A percentile compares a stretch with the other conserved stretches of the same genome.
Conservation (phyloP, 129 eudicot species). For the Heracleum sosnowskyi region DNA sequence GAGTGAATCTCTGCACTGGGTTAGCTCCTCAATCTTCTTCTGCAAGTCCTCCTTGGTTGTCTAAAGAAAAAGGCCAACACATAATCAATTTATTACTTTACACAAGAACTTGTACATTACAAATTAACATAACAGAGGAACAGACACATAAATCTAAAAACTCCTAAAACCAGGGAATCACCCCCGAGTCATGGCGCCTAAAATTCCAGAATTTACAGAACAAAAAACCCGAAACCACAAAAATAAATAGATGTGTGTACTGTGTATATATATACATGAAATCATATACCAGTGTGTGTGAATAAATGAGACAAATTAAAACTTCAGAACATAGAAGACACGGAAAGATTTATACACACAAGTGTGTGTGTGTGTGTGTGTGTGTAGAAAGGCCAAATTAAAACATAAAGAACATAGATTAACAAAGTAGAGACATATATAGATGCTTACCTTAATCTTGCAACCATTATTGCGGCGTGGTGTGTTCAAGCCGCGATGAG, state of each 20-base stretch:
- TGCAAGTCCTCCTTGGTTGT: slow-evolving; percentile 28
- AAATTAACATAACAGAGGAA: neutral
- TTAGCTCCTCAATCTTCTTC: slow-evolving; percentile 25
- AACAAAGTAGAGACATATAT: neutral
- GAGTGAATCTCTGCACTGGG: slow-evolving; percentile 22
- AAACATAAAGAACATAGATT: neutral
- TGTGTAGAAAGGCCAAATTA: no score
- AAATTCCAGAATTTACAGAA: neutral
- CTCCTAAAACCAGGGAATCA: neutral
- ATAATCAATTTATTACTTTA: neutral
- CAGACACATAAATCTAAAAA: neutral
- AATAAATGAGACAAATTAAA: neutral
- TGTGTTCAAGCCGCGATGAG: slow-evolving; percentile 8
- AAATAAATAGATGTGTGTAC: no score
- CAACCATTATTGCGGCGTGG: slow-evolving; percentile 8
- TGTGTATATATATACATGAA: neutral
- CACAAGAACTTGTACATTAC: no score
- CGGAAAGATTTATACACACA: neutral
- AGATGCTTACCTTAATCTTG: slow-evolving; percentile 30
- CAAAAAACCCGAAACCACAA: neutral
- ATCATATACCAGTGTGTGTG: neutral
- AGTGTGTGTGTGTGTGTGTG: neutral
- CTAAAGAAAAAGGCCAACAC: neutral
- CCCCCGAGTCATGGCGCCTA: neutral
- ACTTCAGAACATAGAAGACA: neutral